phyloP scores from a whole-genome alignment of 73 alveolate genomes.

The Stentor roeselii region DNA sequence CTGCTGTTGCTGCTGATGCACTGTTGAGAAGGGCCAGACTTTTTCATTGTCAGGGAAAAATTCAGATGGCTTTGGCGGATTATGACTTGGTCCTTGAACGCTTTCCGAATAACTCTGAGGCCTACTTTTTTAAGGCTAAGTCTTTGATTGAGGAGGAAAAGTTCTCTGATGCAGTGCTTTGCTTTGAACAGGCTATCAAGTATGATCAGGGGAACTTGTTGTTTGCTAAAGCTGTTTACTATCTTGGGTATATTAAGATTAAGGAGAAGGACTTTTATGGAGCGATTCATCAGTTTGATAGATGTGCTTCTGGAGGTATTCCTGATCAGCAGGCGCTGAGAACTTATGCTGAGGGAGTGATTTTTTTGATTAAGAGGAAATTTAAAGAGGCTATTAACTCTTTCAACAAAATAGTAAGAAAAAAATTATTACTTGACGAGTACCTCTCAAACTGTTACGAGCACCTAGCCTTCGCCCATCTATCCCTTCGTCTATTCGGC shows the following conservation, averaged over 20 bases:
- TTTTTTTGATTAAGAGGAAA: constrained; percentile 44
- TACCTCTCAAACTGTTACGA: background rate
- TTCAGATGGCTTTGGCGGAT: background rate
- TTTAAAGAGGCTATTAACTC: constrained; percentile 42
- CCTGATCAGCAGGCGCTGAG: background rate
- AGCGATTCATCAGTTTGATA: background rate
- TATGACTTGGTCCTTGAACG: background rate
- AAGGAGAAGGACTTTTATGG: constrained; percentile 4
- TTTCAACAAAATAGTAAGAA: constrained; percentile 36
- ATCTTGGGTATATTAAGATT: background rate
- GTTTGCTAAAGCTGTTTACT: background rate
- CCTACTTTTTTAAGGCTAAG: background rate
- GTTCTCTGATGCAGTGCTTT: background rate
- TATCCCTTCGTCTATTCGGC: background rate
- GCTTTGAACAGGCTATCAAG: constrained; percentile 16
- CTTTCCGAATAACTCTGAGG: background rate
- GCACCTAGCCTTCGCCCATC: background rate
- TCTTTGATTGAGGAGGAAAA: background rate
- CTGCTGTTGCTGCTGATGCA: background rate
- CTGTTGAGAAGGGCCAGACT: constrained; percentile 3
- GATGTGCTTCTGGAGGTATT: background rate
- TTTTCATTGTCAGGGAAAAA: background rate
- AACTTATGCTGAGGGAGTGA: constrained; percentile 35
- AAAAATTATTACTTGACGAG: constrained; percentile 26
- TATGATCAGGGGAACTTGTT: background rate